Evolutionary conservation across 805 yeast genomes (phyloP), one percentile per base, ranked within the genome.

Genomic region (Zygoascus ofunaensis): DNA sequence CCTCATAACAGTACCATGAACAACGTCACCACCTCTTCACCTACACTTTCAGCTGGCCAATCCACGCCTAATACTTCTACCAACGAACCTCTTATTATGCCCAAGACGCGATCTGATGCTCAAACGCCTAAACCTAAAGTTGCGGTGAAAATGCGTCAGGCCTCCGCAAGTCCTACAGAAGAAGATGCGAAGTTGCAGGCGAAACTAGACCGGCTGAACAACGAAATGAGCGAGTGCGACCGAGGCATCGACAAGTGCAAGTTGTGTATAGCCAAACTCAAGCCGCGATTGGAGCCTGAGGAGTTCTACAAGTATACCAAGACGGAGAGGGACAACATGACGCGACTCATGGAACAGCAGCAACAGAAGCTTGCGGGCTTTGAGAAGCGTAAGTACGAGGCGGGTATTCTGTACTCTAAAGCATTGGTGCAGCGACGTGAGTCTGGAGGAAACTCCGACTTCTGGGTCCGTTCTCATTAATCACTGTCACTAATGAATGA

Each of bases 351-450:
- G 14, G 19, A 26, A 12, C 43, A 50, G 19, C 41, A 48, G 5
- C 49, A 50, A 24, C n/a, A 23, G 2, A 26, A 37, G 20, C 19
- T 37, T 17, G 4, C 41, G 8, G 43, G 37, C 5, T 37, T 44
- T 8, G 55, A 52, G 37, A 50, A 50, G 48, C 28, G 44, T 21
- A 43, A 44, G 34, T 46, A 52, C 36, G 54, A 52, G 39, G 37
- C 45, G 8, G 55, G 55, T 10, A 41, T 52, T 21, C 28, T 47
- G 28, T 46, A 49, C 8, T 44, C 47, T 15, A 35, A 46, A 28
- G 48, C 52, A 3, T 51, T 49, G 49, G 49, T 47, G 28, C 39
- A 43, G 14, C 39, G 49, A 17, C 32, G 51, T 18, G 49, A 51
- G 22, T 22, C 30, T 18, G 35, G 35, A 37, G 46, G 45, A 2